A percentile compares a stretch with the other conserved stretches of the same genome.
These are phyloP conservation scores for Kuraishia capsulata DNA, from an alignment of 805 yeast species.

Conservation along the genomic window DNA sequence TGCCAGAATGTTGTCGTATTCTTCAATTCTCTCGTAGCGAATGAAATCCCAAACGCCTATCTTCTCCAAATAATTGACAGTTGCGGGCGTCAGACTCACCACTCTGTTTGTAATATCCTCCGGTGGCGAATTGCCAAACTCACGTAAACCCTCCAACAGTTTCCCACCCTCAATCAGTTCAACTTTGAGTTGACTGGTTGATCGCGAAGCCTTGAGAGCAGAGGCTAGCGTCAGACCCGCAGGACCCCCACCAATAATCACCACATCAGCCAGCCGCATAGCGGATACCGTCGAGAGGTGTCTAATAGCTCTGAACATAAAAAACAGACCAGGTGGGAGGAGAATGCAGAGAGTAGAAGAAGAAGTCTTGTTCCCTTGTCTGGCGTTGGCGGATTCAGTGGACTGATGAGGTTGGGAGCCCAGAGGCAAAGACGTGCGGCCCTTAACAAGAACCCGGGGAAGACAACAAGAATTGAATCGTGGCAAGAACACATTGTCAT, in stretches of 20 bases:
- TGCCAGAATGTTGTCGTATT: constrained; percentile 74
- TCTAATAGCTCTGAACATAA: background rate
- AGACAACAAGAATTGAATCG: too few species aligned
- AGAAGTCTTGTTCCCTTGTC: background rate
- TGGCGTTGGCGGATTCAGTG: background rate
- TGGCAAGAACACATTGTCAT: too few species aligned
- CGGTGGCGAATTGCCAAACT: constrained; percentile 35
- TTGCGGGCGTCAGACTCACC: constrained; percentile 76
- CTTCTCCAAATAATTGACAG: constrained; percentile 52
- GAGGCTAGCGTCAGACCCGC: constrained; percentile 87
- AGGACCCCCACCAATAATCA: constrained; percentile 95
- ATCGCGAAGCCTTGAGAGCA: constrained; percentile 63
- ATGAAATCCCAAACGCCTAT: constrained; percentile 75
- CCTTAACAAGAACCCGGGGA: too few species aligned
- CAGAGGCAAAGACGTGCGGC: too few species aligned
- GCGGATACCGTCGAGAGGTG: background rate
- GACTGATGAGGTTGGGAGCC: too few species aligned
- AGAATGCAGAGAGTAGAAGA: background rate
- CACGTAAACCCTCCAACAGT: constrained; percentile 35
- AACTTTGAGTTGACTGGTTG: constrained; percentile 49
- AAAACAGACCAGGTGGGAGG: background rate
- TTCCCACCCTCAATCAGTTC: constrained; percentile 68
- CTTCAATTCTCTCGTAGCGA: constrained; percentile 60
- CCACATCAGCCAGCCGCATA: constrained; percentile 44
- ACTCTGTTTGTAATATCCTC: constrained; percentile 67